Percentiles rank a stretch among this genome's conserved stretches.
Evolutionary conservation across 2,329 filamentous ascomycete genomes (phyloP).

Genomic region (Keithomyces neogunnii): DNA sequence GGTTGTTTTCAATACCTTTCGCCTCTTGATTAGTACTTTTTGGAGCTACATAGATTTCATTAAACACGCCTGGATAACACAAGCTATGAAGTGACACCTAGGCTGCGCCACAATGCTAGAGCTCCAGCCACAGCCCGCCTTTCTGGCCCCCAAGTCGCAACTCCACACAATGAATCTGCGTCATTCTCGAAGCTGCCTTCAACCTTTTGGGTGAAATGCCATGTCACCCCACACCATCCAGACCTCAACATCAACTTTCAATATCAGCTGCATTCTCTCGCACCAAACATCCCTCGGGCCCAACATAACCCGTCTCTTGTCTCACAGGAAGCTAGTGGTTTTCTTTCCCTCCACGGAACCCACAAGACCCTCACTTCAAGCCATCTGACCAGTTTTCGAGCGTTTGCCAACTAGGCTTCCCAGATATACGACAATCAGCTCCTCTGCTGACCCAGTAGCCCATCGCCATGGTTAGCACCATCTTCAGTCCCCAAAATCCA

Average conservation of each 20-base stretch:
- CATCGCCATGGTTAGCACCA: background rate
- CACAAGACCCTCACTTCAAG: no score
- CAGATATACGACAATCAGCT: no score
- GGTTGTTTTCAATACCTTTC: no score
- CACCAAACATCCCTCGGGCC: background rate
- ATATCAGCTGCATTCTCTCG: background rate
- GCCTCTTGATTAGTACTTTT: no score
- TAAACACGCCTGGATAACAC: background rate
- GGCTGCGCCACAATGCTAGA: background rate
- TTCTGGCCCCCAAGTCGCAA: background rate
- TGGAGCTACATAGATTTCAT: no score
- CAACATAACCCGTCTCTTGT: background rate
- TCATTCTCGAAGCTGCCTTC: slow-evolving; percentile 11
- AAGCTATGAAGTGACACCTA: background rate
- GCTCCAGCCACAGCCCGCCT: background rate
- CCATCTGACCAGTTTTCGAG: no score
- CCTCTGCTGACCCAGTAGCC: background rate
- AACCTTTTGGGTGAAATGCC: background rate
- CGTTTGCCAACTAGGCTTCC: no score
- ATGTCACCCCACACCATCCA: background rate
- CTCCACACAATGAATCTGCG: slow-evolving; percentile 4
- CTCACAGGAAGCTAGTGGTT: no score
- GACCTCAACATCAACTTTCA: background rate
- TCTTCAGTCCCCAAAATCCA: background rate
- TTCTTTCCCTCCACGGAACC: no score